Evolutionary conservation across 805 yeast species (phyloP).

Genomic region (Starmerella potacharoeniae): DNA sequence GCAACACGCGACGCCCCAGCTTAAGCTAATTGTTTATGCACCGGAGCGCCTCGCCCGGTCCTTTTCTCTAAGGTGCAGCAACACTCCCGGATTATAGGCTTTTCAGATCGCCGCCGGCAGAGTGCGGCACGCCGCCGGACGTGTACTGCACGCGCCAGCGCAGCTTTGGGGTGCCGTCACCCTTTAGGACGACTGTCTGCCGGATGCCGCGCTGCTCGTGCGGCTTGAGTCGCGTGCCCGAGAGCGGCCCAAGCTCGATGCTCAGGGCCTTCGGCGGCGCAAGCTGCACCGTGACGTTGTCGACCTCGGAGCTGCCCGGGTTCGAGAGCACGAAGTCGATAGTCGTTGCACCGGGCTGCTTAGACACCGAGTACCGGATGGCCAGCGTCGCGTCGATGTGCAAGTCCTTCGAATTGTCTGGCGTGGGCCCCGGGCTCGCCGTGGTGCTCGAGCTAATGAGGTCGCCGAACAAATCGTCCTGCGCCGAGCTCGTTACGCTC

Average conservation of each 20-base stretch:
- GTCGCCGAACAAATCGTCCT: conserved; percentile 1
- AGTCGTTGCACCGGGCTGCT: conserved; percentile 32
- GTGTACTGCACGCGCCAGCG: conserved; percentile 62
- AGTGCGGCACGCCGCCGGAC: conserved; percentile 35
- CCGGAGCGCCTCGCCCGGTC: background rate
- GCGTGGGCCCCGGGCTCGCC: conserved; percentile 16
- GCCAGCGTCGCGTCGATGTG: conserved; percentile 33
- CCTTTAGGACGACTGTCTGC: conserved; percentile 38
- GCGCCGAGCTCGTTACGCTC: conserved; percentile 3
- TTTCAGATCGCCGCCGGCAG: conserved; percentile 36
- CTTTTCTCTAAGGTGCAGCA: too few relatives aligned
- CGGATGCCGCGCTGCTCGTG: conserved; percentile 39
- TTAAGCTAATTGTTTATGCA: too few relatives aligned
- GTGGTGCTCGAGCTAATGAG: background rate
- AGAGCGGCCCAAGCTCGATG: conserved; percentile 51
- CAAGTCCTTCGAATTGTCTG: conserved; percentile 1
- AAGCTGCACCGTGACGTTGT: conserved; percentile 45
- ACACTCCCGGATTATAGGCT: conserved; percentile 3
- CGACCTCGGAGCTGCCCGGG: conserved; percentile 34
- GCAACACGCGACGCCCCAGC: too few relatives aligned
- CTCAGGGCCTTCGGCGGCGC: conserved; percentile 61
- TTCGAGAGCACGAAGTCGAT: conserved; percentile 47
- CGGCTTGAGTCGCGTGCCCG: conserved; percentile 42
- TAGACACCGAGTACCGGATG: conserved; percentile 37
- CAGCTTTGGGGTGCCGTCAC: conserved; percentile 41